Evolutionary conservation across 225 moss, liverwort and hornwort species (phyloP), one percentile per base, ranked within the genome.

Genomic region (Straminergon stramineum): DNA sequence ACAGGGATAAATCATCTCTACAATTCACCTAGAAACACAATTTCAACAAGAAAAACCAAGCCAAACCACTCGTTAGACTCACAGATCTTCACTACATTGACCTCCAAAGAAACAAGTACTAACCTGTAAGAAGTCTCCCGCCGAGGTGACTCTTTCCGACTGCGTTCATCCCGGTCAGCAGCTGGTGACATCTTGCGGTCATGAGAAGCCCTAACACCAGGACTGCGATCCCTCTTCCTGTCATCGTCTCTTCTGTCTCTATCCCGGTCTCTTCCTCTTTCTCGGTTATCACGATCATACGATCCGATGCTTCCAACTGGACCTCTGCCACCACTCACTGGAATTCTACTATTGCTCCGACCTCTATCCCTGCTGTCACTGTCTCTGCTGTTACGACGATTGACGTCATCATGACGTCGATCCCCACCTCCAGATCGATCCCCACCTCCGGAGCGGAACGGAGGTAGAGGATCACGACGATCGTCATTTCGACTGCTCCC

Each of bases 401-500:
- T 79, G 30, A 75, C 91, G 45, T 95, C 94, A 80, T 98, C 96
- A 84, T 94, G 90, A 79, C 95, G 90, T 79, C 94, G 93, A 88
- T 96, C 98, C 73, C 95, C 94, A 65, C 95, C 97, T 43, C 93
- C 93, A 69, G 93, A 93, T 86, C 94, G 94, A 85, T 89, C 89
- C 35, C 89, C 89, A 61, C 97, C 97, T 64, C 93, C 93, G 70
- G 94, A 92, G 86, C 95, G 95, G 62, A 97, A 96, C 45, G 92
- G 94, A 84, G 96, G 94, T 70, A 95, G 92, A 65, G 96, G 96
- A 90, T 97, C 96, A 82, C 96, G 95, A 84, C 98, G 95, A 87
- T 98, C 98, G 70, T 98, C 98, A 88, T 96, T 97, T 68, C 98
- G 94, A 89, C 97, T 98, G 91, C 98, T 98, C 39, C 98, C 97